Conservation (phyloP, 176 grass and related monocot genomes). For the Cymbopogon citratus region DNA sequence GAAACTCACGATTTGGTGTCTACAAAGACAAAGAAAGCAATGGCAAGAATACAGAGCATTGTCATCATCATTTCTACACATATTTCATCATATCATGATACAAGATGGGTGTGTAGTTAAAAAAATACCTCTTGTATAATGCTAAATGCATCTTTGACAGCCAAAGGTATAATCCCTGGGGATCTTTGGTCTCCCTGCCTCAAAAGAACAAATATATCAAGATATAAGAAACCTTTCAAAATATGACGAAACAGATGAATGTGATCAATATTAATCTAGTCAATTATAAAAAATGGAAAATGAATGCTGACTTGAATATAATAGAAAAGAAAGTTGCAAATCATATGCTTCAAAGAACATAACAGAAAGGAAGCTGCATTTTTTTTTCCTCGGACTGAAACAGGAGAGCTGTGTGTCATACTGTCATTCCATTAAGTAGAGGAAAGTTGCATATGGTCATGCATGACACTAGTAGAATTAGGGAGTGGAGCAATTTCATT, state of each 20-base stretch:
- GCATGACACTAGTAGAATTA: not conserved
- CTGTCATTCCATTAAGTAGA: not conserved
- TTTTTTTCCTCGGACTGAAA: not conserved
- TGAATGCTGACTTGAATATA: not conserved
- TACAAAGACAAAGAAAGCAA: constrained; percentile 32
- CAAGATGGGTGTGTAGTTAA: constrained; percentile 10
- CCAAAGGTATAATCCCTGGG: constrained; percentile 98
- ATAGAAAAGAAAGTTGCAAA: not conserved
- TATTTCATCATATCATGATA: not conserved
- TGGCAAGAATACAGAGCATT: constrained; percentile 9
- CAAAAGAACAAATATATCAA: constrained; percentile 33
- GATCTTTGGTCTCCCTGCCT: constrained; percentile 97
- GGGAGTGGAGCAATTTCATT: not conserved
- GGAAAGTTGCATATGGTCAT: not conserved
- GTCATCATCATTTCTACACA: not conserved
- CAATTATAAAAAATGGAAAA: not conserved
- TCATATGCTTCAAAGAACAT: not conserved
- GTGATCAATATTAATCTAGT: not conserved
- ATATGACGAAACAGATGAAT: constrained; percentile 17
- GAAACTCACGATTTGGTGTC: constrained; percentile 95
- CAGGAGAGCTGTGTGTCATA: not conserved
- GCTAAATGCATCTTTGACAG: constrained; percentile 99
- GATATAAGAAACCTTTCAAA: constrained; percentile 25
- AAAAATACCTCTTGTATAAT: constrained; percentile 94
- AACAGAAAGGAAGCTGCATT: not conserved